Percentiles rank a stretch among this genome's conserved stretches.
Evolutionary conservation across 495 filamentous ascomycete species (phyloP).

Genomic region (Penicillium dipodomyicola): DNA sequence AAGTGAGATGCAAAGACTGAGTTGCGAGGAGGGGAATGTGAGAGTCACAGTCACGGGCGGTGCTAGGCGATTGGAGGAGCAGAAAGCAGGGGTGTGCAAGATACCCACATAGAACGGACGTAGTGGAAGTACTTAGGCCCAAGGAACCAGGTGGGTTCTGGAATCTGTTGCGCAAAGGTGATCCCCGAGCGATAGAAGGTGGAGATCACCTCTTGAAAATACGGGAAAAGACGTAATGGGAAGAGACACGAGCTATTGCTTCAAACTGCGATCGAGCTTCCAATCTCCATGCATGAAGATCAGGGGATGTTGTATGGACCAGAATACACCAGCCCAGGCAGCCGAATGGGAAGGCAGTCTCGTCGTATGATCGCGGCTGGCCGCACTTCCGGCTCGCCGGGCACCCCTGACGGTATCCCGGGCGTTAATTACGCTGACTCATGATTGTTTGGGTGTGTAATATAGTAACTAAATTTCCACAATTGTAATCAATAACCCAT

Average conservation of each 20-base stretch:
- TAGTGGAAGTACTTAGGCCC: slow-evolving; percentile 18
- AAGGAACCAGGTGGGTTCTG: slow-evolving; percentile 23
- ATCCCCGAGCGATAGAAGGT: slow-evolving; percentile 16
- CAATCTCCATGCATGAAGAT: slow-evolving; percentile 13
- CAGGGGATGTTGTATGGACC: slow-evolving; percentile 1
- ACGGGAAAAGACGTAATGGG: neutral
- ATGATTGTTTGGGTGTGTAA: neutral
- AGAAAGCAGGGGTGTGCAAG: slow-evolving; percentile 13
- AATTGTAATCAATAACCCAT: neutral
- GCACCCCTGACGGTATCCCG: slow-evolving; percentile 8
- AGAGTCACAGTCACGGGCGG: slow-evolving; percentile 18
- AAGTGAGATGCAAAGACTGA: slow-evolving; percentile 14
- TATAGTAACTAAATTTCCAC: neutral
- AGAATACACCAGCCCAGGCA: neutral
- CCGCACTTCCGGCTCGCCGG: slow-evolving; percentile 38
- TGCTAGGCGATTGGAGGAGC: slow-evolving; percentile 14
- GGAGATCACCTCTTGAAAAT: slow-evolving; percentile 19
- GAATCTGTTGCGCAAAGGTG: slow-evolving; percentile 19
- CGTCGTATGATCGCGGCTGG: slow-evolving; percentile 47
- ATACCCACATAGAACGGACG: slow-evolving; percentile 22
- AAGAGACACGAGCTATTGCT: slow-evolving; percentile 8
- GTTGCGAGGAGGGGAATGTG: slow-evolving; percentile 17
- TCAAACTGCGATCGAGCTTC: slow-evolving; percentile 1
- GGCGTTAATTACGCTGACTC: slow-evolving; percentile 7
- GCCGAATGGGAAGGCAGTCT: slow-evolving; percentile 5